These are phyloP conservation scores for Aspergillus sp. DNA, from an alignment of 2,329 filamentous ascomycete genomes.

Conservation along the genomic window DNA sequence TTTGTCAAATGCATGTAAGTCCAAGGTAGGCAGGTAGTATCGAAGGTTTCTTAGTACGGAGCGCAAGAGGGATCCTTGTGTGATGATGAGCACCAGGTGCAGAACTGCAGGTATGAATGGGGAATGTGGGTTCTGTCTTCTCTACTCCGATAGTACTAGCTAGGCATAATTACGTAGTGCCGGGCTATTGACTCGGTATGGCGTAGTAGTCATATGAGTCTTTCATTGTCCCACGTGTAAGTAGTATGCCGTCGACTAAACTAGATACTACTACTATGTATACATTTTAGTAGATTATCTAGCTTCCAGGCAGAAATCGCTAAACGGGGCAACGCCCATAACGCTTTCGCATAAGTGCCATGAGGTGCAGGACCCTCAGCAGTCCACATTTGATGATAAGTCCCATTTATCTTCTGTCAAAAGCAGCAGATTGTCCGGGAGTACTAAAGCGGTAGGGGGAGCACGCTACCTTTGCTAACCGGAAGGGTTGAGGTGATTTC, in stretches of 20 bases:
- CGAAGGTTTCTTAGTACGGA: background rate
- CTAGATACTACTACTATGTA: background rate
- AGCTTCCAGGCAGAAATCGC: background rate
- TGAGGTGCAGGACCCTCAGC: background rate
- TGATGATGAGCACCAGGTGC: background rate
- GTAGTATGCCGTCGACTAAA: too few relatives aligned
- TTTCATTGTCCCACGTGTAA: constrained; percentile 1
- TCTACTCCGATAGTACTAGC: background rate
- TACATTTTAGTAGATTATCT: background rate
- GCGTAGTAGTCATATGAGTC: background rate
- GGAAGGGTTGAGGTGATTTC: background rate
- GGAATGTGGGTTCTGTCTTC: constrained; percentile 1
- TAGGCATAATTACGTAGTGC: constrained; percentile 4
- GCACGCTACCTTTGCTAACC: background rate
- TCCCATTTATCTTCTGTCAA: too few relatives aligned
- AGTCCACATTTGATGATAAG: too few relatives aligned
- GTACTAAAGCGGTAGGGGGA: background rate
- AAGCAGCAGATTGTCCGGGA: too few relatives aligned
- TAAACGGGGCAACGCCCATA: background rate
- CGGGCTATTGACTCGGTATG: constrained; percentile 3
- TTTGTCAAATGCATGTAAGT: background rate
- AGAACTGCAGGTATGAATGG: background rate
- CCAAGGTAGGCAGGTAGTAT: background rate
- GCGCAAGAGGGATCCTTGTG: background rate
- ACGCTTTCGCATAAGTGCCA: background rate